A percentile compares a stretch with the other conserved stretches of the same genome.
These are phyloP conservation scores for Penicillium ucsense DNA, from an alignment of 495 filamentous ascomycete genomes.

Conservation along the genomic window DNA sequence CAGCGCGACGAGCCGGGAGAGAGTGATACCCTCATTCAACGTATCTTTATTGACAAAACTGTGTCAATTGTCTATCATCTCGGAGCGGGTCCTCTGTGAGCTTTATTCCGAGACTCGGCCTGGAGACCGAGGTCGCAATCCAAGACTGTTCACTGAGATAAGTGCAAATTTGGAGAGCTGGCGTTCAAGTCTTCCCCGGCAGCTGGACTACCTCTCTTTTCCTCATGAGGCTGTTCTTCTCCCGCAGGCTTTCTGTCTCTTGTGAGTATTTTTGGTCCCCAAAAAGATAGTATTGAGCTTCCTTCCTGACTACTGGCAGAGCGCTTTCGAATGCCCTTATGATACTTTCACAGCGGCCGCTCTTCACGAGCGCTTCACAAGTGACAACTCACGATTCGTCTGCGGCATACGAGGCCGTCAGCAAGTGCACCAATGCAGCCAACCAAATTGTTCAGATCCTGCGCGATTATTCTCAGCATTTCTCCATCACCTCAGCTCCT, in stretches of 20 bases:
- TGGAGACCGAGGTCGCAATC: slow-evolving; percentile 7
- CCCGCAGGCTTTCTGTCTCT: slow-evolving; percentile 15
- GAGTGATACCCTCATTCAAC: slow-evolving; percentile 15
- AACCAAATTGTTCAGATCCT: slow-evolving; percentile 24
- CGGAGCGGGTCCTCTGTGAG: slow-evolving; percentile 20
- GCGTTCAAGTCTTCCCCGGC: slow-evolving; percentile 15
- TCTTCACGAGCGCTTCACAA: slow-evolving; percentile 12
- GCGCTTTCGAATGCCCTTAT: slow-evolving; percentile 22
- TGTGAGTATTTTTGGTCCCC: slow-evolving; percentile 7
- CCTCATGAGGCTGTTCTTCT: slow-evolving; percentile 8
- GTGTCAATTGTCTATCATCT: slow-evolving; percentile 21
- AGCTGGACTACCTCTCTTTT: slow-evolving; percentile 16
- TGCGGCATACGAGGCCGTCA: slow-evolving; percentile 19
- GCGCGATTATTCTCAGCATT: slow-evolving; percentile 17
- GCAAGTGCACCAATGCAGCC: slow-evolving; percentile 19
- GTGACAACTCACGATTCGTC: slow-evolving; percentile 2
- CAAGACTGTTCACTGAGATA: slow-evolving; percentile 12
- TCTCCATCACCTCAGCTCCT: slow-evolving; percentile 18
- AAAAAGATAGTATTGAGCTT: background rate
- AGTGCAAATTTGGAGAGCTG: slow-evolving; percentile 14
- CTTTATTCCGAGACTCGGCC: slow-evolving; percentile 22
- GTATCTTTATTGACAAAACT: slow-evolving; percentile 22
- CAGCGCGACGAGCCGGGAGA: slow-evolving; percentile 1
- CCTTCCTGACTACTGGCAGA: slow-evolving; percentile 1
- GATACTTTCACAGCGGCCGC: slow-evolving; percentile 21